Conservation (phyloP, 179 eudicot species). For the Pouteria campechiana region DNA sequence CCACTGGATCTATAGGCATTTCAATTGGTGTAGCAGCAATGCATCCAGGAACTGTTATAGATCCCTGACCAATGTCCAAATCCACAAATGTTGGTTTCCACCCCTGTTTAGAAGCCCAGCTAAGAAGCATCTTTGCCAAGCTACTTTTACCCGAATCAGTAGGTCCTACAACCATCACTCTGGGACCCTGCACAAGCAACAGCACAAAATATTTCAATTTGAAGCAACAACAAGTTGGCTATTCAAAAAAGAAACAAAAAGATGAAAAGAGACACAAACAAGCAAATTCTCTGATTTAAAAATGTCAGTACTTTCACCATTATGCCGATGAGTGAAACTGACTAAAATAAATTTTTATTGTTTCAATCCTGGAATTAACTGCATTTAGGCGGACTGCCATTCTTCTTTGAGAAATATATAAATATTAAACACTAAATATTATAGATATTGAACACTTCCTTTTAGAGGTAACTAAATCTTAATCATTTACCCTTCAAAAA, state of each 20-base stretch:
- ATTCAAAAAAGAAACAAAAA: neutral
- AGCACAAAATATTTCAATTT: neutral
- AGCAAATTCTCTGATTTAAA: too few species aligned
- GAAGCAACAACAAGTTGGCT: neutral
- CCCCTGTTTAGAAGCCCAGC: conserved; percentile 98
- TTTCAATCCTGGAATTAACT: too few species aligned
- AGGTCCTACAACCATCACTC: conserved; percentile 95
- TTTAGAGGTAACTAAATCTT: too few species aligned
- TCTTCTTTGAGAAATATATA: too few species aligned
- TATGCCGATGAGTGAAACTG: too few species aligned
- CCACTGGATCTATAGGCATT: conserved; percentile 97
- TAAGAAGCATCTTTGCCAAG: conserved; percentile 91
- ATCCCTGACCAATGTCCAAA: conserved; percentile 95
- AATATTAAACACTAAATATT: too few species aligned
- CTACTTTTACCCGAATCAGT: conserved; percentile 97
- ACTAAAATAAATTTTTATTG: too few species aligned
- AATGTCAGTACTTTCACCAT: too few species aligned
- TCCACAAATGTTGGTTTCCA: conserved; percentile 99
- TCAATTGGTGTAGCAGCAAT: conserved; percentile 96
- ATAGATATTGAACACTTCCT: too few species aligned
- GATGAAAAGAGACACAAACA: too few species aligned
- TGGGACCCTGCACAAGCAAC: conserved; percentile 73
- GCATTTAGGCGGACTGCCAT: too few species aligned
- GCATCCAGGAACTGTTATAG: conserved; percentile 81
- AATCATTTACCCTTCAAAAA: too few species aligned